These are phyloP conservation scores for Monsonia emarginata DNA, from an alignment of 441 rosid species.

Conservation along the genomic window DNA sequence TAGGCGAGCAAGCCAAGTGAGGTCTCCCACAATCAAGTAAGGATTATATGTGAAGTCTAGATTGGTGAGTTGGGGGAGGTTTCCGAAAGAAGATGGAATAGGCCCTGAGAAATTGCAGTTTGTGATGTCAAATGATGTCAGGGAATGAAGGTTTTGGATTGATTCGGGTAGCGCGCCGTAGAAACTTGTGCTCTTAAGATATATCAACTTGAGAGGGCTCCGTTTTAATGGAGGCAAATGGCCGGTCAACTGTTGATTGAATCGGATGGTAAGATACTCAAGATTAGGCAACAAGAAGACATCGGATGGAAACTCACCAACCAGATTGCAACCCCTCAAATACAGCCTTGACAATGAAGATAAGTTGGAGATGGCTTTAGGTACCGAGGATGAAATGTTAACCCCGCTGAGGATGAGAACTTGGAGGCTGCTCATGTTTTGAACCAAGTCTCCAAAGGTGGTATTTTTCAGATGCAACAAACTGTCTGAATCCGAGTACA, in stretches of 20 bases:
- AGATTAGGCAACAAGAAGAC: conserved; percentile 19
- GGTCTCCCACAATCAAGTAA: neutral
- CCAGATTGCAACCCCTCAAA: neutral
- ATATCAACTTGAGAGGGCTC: neutral
- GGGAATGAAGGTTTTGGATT: conserved; percentile 11
- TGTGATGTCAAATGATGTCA: neutral
- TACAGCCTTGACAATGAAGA: neutral
- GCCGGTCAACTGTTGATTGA: conserved; percentile 1
- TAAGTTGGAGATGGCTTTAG: neutral
- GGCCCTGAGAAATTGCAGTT: conserved; percentile 5
- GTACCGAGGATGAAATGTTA: neutral
- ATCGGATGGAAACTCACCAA: conserved; percentile 15
- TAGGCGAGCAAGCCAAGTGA: neutral
- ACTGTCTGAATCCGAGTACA: fast-evolving
- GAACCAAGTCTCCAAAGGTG: neutral
- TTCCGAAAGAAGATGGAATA: conserved; percentile 12
- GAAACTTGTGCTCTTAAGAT: neutral
- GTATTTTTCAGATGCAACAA: neutral
- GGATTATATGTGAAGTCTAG: neutral
- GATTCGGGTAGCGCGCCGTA: conserved; percentile 17
- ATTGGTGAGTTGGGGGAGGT: neutral
- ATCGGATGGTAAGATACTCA: neutral
- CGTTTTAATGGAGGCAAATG: neutral
- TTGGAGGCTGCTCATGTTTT: conserved; percentile 19
- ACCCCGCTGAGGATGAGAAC: neutral